These are phyloP conservation scores for Fusarium ambrosium DNA, from an alignment of 2,329 filamentous ascomycete species.

Conservation along the genomic window DNA sequence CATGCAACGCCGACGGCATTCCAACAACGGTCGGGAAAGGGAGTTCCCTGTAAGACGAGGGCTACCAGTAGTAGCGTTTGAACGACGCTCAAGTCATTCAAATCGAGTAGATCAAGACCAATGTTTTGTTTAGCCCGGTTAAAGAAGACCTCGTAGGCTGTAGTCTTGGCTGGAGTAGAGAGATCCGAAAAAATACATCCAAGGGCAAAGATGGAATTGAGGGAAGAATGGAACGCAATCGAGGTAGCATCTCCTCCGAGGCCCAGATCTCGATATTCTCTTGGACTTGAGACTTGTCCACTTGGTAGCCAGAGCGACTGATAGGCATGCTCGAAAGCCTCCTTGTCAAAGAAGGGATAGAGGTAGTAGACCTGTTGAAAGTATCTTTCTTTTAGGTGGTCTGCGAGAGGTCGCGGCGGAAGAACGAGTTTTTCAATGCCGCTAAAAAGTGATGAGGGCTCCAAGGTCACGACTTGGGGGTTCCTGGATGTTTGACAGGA, in stretches of 20 bases:
- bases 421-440: not conserved
- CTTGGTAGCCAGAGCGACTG: slow-evolving; percentile 53
- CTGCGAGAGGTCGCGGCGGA: not conserved
- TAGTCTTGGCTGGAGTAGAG: not conserved
- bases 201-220: not conserved
- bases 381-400: slow-evolving; percentile 46
- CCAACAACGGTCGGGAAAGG: not conserved
- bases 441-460: not conserved
- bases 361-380: slow-evolving; percentile 57
- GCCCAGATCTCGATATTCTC: not conserved
- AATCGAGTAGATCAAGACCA: not conserved
- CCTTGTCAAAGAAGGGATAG: slow-evolving; percentile 59
- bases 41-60: not conserved
- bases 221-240: not conserved
- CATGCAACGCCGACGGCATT: not conserved
- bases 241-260: not conserved
- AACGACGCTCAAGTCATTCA: not conserved
- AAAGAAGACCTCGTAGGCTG: not conserved
- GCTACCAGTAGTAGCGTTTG: not conserved
- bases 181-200: not conserved
- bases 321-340: slow-evolving; percentile 57
- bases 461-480: not conserved
- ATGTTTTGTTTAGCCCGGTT: not conserved
- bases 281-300: not conserved
- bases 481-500: not conserved